Percentiles rank a stretch among this genome's conserved stretches.
phyloP scores from a whole-genome alignment of 495 filamentous ascomycete species.

The Lichenothelia convexa region DNA sequence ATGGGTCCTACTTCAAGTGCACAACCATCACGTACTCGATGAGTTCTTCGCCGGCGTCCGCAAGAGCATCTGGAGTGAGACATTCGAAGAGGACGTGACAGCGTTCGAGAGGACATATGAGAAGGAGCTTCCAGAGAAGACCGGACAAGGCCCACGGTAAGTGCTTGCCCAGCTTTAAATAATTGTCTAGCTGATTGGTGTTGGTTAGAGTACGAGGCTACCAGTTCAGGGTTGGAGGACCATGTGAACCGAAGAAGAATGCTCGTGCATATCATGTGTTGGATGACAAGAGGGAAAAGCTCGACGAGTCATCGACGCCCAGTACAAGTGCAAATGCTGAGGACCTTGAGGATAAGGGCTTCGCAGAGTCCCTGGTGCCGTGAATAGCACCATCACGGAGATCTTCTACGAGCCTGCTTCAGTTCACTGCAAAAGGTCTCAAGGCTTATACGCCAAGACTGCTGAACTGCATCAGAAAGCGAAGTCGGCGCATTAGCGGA shows the following conservation, averaged over 20 bases:
- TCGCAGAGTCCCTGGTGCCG: no score
- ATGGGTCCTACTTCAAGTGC: conserved; percentile 81
- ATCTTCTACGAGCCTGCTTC: no score
- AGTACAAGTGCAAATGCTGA: conserved; percentile 31
- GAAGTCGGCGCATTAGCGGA: no score
- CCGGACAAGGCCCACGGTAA: conserved; percentile 60
- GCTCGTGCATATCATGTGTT: conserved; percentile 41
- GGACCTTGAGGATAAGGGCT: conserved; percentile 41
- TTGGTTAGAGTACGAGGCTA: conserved; percentile 54
- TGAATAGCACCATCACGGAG: no score
- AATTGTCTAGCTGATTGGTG: not conserved
- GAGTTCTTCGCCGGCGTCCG: conserved; percentile 58
- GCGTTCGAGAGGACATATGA: conserved; percentile 47
- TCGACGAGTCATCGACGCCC: conserved; percentile 31
- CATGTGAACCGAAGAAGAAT: conserved; percentile 48
- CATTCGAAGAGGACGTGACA: conserved; percentile 40
- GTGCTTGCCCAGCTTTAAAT: not conserved
- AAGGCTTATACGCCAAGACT: no score
- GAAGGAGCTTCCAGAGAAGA: conserved; percentile 47
- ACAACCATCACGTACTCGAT: conserved; percentile 60
- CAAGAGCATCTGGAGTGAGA: conserved; percentile 34
- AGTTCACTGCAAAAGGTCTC: no score
- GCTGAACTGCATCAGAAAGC: no score
- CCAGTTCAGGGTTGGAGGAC: conserved; percentile 52
- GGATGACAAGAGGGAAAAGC: conserved; percentile 30